Evolutionary conservation across 2,329 filamentous ascomycete species (phyloP).

Genomic region (Hypoxylon sp.): DNA sequence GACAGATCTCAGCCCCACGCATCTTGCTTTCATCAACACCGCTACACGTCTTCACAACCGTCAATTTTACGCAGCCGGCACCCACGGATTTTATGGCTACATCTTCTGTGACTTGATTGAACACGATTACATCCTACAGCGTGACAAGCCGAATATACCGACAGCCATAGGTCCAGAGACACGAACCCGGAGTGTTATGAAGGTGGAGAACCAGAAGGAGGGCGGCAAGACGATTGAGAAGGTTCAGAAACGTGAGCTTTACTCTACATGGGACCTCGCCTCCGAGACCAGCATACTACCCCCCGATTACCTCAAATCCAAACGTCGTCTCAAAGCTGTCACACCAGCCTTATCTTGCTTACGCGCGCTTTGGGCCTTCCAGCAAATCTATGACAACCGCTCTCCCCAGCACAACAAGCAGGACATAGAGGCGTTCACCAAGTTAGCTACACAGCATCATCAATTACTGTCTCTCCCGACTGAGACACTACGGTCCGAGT

Average conservation of each 20-base stretch:
- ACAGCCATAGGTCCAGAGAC: conserved; percentile 72
- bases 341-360: conserved; percentile 85
- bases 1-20: conserved; percentile 81
- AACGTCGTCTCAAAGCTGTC: conserved; percentile 77
- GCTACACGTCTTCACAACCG: conserved; percentile 79
- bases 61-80: conserved; percentile 88
- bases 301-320: conserved; percentile 72
- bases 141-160: conserved; percentile 79
- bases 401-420: conserved; percentile 64
- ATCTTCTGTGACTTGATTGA: conserved; percentile 92
- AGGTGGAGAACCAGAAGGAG: conserved; percentile 74
- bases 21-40: conserved; percentile 82
- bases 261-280: conserved; percentile 87
- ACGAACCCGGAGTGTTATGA: conserved; percentile 77
- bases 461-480: conserved; percentile 74
- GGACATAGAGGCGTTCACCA: conserved; percentile 80
- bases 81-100: conserved; percentile 92
- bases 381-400: conserved; percentile 62
- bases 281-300: conserved; percentile 77
- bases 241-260: conserved; percentile 90
- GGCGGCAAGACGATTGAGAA: conserved; percentile 78
- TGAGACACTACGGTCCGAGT: conserved; percentile 73
- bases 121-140: conserved; percentile 89
- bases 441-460: conserved; percentile 79
- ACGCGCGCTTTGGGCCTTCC: conserved; percentile 89